These are phyloP conservation scores for Magnusiomyces paraingens DNA, from an alignment of 1,139 yeast species.

Conservation along the genomic window DNA sequence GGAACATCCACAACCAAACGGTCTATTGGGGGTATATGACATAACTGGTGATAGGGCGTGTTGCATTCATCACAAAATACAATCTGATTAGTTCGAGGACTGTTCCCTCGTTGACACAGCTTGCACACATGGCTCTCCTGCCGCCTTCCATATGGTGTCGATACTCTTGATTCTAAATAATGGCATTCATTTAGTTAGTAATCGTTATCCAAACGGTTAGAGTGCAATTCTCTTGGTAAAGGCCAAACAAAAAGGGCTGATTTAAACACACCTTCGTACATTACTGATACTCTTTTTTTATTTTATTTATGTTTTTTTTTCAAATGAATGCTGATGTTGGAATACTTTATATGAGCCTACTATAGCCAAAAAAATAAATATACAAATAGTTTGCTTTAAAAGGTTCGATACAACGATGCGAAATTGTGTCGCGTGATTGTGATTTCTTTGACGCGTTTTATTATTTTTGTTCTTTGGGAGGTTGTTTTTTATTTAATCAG, in stretches of 20 bases:
- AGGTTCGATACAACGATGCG: too few relatives aligned
- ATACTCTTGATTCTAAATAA: constrained; percentile 3
- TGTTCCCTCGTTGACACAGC: constrained; percentile 37
- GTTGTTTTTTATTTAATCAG: too few relatives aligned
- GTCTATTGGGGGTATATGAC: constrained; percentile 40
- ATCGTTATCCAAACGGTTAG: neutral
- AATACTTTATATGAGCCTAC: too few relatives aligned
- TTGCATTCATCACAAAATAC: constrained; percentile 41
- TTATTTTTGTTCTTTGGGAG: too few relatives aligned
- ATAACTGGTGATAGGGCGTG: constrained; percentile 39
- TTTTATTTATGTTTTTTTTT: too few relatives aligned
- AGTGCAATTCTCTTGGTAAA: too few relatives aligned
- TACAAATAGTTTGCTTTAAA: too few relatives aligned
- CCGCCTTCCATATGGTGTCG: constrained; percentile 19
- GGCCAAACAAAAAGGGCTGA: neutral
- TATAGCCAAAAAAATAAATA: too few relatives aligned
- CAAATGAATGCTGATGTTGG: too few relatives aligned
- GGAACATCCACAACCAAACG: constrained; percentile 39
- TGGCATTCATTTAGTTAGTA: neutral
- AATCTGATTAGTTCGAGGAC: constrained; percentile 36
- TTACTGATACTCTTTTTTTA: neutral
- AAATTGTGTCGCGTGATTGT: too few relatives aligned
- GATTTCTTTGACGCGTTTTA: too few relatives aligned
- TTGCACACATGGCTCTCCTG: constrained; percentile 35
- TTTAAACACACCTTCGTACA: neutral